Evolutionary conservation across 1,139 yeast genomes (phyloP).

Genomic region (Debaryomyces fabryi): DNA sequence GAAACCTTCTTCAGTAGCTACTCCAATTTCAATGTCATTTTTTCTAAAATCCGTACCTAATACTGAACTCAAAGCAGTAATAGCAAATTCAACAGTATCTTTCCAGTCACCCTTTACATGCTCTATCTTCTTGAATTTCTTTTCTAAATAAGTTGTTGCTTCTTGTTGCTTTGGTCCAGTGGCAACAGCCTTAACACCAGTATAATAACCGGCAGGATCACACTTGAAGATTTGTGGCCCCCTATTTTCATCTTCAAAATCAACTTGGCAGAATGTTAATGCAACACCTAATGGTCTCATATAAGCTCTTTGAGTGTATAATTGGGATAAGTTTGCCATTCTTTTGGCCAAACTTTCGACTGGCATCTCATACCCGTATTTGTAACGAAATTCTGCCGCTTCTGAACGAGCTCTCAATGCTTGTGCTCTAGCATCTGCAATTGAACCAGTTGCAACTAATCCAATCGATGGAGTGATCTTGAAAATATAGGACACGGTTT

Average conservation of each 20-base stretch:
- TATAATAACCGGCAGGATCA: slow-evolving; percentile 96
- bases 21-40: slow-evolving; percentile 90
- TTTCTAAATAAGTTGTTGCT: slow-evolving; percentile 86
- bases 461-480: slow-evolving; percentile 82
- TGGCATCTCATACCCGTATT: slow-evolving; percentile 96
- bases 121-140: slow-evolving; percentile 81
- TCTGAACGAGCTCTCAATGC: slow-evolving; percentile 90
- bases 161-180: slow-evolving; percentile 98
- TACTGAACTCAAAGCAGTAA: slow-evolving; percentile 80
- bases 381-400: slow-evolving; percentile 92
- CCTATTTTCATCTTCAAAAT: slow-evolving; percentile 69
- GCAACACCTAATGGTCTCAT: slow-evolving; percentile 98
- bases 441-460: slow-evolving; percentile 92
- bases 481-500: slow-evolving; percentile 83
- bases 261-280: slow-evolving; percentile 79
- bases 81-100: slow-evolving; percentile 85
- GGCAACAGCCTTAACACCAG: slow-evolving; percentile 89
- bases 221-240: slow-evolving; percentile 94
- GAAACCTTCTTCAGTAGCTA: slow-evolving; percentile 74
- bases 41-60: slow-evolving; percentile 92
- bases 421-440: slow-evolving; percentile 93
- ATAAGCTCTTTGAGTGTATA: slow-evolving; percentile 97
- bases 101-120: slow-evolving; percentile 84
- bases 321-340: slow-evolving; percentile 92
- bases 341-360: slow-evolving; percentile 91